These are phyloP conservation scores for Kodamaea anthophila DNA, from an alignment of 1,139 yeast genomes.

Conservation along the genomic window DNA sequence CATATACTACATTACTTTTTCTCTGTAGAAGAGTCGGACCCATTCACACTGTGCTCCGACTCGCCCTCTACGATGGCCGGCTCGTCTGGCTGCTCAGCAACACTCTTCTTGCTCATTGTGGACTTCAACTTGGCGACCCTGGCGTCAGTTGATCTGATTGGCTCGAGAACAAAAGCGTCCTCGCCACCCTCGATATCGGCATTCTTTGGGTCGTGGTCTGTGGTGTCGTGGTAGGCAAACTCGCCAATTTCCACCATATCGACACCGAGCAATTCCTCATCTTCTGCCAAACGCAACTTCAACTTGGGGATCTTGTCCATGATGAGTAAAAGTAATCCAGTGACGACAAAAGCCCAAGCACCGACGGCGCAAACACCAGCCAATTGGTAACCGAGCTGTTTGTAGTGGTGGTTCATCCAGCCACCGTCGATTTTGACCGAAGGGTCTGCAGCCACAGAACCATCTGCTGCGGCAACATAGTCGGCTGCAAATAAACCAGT, in stretches of 20 bases:
- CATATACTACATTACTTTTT: constrained; percentile 5
- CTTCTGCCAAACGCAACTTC: constrained; percentile 78
- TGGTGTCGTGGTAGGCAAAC: constrained; percentile 57
- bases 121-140: constrained; percentile 31
- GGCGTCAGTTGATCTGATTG: constrained; percentile 57
- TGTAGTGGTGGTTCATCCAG: constrained; percentile 88
- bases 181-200: constrained; percentile 4
- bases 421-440: constrained; percentile 67
- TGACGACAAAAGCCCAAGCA: constrained; percentile 75
- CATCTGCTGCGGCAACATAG: constrained; percentile 76
- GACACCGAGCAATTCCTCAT: constrained; percentile 85
- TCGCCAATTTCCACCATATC: constrained; percentile 89
- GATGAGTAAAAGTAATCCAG: constrained; percentile 59
- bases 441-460: constrained; percentile 48
- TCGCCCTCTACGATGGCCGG: constrained; percentile 10
- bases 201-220: constrained; percentile 6
- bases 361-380: constrained; percentile 76
- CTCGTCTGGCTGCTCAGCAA: constrained; percentile 10
- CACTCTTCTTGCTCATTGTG: constrained; percentile 11
- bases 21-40: constrained; percentile 6
- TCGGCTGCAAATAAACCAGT: constrained; percentile 95
- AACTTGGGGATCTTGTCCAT: constrained; percentile 82
- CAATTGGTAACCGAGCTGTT: constrained; percentile 87
- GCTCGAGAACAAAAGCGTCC: constrained; percentile 62
- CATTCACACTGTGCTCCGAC: constrained; percentile 7